phyloP scores from a whole-genome alignment of 1,139 yeast species.

The Lodderomyces margitis region DNA sequence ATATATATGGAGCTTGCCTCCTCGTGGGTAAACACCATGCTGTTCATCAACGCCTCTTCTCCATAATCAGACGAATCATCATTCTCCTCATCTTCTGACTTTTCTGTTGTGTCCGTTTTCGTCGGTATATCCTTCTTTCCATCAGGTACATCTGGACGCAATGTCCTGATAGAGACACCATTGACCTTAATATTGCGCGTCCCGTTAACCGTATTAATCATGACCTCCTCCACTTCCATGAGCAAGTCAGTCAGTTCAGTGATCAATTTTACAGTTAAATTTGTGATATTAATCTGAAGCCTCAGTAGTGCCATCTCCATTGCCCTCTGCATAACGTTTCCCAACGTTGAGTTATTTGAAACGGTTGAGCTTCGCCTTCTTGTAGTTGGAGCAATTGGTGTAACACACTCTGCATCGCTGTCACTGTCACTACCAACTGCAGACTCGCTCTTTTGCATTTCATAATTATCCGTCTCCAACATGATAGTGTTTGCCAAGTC shows the following conservation, averaged over 20 bases:
- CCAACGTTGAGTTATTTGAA: slow-evolving; percentile 36
- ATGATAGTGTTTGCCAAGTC: slow-evolving; percentile 64
- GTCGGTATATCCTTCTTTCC: slow-evolving; percentile 22
- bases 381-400: slow-evolving; percentile 10
- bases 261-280: slow-evolving; percentile 47
- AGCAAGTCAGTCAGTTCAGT: slow-evolving; percentile 49
- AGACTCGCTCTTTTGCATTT: slow-evolving; percentile 18
- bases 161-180: slow-evolving; percentile 37
- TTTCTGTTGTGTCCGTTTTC: slow-evolving; percentile 19
- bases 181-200: slow-evolving; percentile 38
- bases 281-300: slow-evolving; percentile 46
- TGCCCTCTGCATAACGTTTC: slow-evolving; percentile 59
- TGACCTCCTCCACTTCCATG: slow-evolving; percentile 39
- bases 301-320: slow-evolving; percentile 71
- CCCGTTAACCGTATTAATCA: slow-evolving; percentile 47
- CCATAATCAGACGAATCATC: slow-evolving; percentile 33
- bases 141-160: slow-evolving; percentile 38
- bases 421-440: slow-evolving; percentile 9
- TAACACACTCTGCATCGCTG: slow-evolving; percentile 15
- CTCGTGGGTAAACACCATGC: slow-evolving; percentile 65
- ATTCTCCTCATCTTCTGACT: slow-evolving; percentile 16
- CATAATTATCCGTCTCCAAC: slow-evolving; percentile 24
- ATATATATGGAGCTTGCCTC: slow-evolving; percentile 74
- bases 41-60: slow-evolving; percentile 50
- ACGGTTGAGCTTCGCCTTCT: slow-evolving; percentile 13